These are phyloP conservation scores for Chytriomyces hyalinus DNA, from an alignment of 192 early-diverging fungal genomes.

Conservation along the genomic window DNA sequence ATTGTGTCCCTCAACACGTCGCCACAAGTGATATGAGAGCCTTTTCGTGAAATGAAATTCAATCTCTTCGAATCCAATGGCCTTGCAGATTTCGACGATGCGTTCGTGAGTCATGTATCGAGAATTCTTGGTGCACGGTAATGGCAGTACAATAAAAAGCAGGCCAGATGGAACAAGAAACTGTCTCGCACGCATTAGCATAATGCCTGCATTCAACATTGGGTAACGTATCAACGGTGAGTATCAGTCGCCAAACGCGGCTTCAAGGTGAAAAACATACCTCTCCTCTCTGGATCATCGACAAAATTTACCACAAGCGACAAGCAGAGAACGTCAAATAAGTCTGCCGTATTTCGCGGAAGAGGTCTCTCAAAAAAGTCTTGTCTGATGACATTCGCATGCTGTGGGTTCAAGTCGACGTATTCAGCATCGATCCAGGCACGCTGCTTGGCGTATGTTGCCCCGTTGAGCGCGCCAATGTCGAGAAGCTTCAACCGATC, in stretches of 20 bases:
- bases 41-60: slow-evolving; percentile 71
- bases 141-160: slow-evolving; percentile 79
- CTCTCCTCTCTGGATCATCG: slow-evolving; percentile 72
- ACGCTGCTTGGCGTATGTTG: slow-evolving; percentile 72
- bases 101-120: slow-evolving; percentile 82
- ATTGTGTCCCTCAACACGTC: slow-evolving; percentile 23
- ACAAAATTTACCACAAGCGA: slow-evolving; percentile 91
- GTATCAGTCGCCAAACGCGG: neutral
- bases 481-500: slow-evolving; percentile 70
- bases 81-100: slow-evolving; percentile 64
- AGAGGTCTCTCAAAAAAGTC: slow-evolving; percentile 81
- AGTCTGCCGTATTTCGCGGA: slow-evolving; percentile 43
- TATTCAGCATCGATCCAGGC: slow-evolving; percentile 74
- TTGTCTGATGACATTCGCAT: slow-evolving; percentile 70
- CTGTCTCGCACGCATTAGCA: slow-evolving; percentile 59
- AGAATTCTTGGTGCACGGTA: slow-evolving; percentile 83
- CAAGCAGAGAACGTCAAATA: slow-evolving; percentile 80
- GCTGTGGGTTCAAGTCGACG: slow-evolving; percentile 89
- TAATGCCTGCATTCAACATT: slow-evolving; percentile 50
- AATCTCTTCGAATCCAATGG: slow-evolving; percentile 69
- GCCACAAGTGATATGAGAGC: slow-evolving; percentile 80
- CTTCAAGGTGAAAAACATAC: slow-evolving; percentile 27
- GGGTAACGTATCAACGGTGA: neutral
- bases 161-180: slow-evolving; percentile 61
- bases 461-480: slow-evolving; percentile 80